Evolutionary conservation across 2,329 filamentous ascomycete genomes (phyloP).

Genomic region (Sordariomycetes sp.): DNA sequence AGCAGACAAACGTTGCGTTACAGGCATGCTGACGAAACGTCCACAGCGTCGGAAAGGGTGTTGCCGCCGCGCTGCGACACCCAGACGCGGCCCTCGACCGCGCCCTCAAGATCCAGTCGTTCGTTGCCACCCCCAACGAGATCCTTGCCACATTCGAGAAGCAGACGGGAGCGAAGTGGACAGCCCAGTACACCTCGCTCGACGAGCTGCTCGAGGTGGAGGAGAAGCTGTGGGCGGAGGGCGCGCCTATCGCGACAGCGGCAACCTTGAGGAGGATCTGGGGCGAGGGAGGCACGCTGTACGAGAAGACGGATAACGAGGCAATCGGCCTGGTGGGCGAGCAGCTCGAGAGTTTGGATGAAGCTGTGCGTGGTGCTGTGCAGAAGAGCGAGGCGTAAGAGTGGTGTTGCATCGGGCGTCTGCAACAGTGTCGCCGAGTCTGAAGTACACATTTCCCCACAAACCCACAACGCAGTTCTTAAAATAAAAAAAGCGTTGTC

Average conservation of each 20-base stretch:
- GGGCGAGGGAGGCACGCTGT: constrained; percentile 62
- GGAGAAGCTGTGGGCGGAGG: constrained; percentile 43
- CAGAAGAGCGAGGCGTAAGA: background rate
- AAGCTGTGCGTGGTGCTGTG: constrained; percentile 9
- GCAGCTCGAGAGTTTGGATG: constrained; percentile 38
- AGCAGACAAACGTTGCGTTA: too few relatives aligned
- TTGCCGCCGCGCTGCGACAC: constrained; percentile 50
- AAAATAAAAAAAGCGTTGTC: too few relatives aligned
- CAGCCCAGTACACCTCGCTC: constrained; percentile 39
- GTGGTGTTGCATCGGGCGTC: too few relatives aligned
- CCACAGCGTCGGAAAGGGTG: constrained; percentile 51
- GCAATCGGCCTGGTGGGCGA: constrained; percentile 37
- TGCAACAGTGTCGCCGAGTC: background rate
- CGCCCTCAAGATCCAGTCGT: constrained; percentile 59
- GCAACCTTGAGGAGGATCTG: constrained; percentile 60
- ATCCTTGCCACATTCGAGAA: constrained; percentile 58
- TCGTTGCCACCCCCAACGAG: constrained; percentile 51
- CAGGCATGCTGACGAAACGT: background rate
- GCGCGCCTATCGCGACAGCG: constrained; percentile 37
- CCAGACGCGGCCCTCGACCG: constrained; percentile 41
- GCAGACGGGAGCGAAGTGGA: constrained; percentile 50
- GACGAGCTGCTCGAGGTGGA: constrained; percentile 45
- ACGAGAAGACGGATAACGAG: constrained; percentile 57
- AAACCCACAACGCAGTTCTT: too few relatives aligned
- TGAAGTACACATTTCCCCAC: background rate